Evolutionary conservation across 2,329 filamentous ascomycete species (phyloP), one percentile per base, ranked within the genome.

Genomic region (Rasamsonia emersonii): DNA sequence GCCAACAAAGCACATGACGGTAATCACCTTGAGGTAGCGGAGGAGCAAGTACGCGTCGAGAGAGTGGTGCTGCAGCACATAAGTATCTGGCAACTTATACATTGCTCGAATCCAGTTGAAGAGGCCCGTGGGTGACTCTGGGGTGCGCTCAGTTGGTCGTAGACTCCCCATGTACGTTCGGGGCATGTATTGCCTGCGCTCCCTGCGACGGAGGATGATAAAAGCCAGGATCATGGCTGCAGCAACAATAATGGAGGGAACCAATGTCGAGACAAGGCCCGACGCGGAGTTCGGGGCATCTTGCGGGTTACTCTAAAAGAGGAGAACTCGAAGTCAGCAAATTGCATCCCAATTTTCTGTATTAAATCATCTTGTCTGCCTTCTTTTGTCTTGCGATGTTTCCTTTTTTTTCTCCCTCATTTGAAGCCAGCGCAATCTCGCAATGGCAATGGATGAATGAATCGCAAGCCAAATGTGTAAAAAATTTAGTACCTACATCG

Each of bases 11-110:
- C 82, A 88, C 43, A 93, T 81, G 38, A 82, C 70, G 33, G 80
- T 75, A 17, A 80, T 66, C 33, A 91, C 80, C 51, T 86, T 85
- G 42, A 96, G 64, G 51, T 89, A 94, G 20, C 89, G 85, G 17
- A 96, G 69, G 56, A 93, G 86, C 31, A 96, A 77, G 58, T 89
- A 96, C 18, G 82, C 83, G 55, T 98, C 89, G 41, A 98, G 74
- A 1, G 86, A 93, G 54, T 89, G 85, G 63, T 94, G 86, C 50
- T 91, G 84, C 14, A 96, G 74, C 16, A 88, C 76, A 50, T 84
- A 86, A 24, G 78, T 77, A 54, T 96, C 88, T 3, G 72, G 67
- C 13, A 77, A 57, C 45, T 71, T 72, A 63, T 75, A 80, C 60
- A 85, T 82, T 9, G 71, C 64, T 7, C 61, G 60, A 36, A 86